phyloP scores from a whole-genome alignment of 768 basidiomycete species.

The Termitomyces sp. region DNA sequence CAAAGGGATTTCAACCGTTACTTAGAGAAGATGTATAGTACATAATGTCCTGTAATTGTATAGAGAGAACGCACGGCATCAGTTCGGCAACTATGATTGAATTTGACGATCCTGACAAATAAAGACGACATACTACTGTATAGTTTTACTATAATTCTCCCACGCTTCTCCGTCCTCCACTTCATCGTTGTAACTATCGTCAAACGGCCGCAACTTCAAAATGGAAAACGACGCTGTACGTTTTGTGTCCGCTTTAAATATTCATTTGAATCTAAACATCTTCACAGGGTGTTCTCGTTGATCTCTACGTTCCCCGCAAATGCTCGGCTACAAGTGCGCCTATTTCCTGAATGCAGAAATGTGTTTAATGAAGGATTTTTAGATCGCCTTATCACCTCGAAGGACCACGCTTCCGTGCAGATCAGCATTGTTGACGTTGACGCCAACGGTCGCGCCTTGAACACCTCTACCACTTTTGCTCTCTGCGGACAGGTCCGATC shows the following conservation, averaged over 20 bases:
- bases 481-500: constrained; percentile 92
- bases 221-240: constrained; percentile 93
- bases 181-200: constrained; percentile 17
- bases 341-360: not conserved
- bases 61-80: not conserved
- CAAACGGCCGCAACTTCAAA: constrained; percentile 16
- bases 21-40: not conserved
- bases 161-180: constrained; percentile 22
- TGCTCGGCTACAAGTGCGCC: constrained; percentile 93
- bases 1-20: constrained; percentile 50
- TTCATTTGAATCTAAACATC: not conserved
- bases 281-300: constrained; percentile 89
- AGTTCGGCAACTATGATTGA: constrained; percentile 1
- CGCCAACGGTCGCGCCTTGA: constrained; percentile 72
- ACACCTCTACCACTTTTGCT: constrained; percentile 86
- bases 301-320: constrained; percentile 99
- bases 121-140: constrained; percentile 22
- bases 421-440: constrained; percentile 95
- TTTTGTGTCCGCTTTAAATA: not conserved
- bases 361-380: constrained; percentile 5
- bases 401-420: constrained; percentile 99
- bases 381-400: constrained; percentile 98
- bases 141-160: constrained; percentile 30
- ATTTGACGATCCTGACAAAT: not conserved
- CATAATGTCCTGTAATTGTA: not conserved